Conservation (phyloP, 371 early-diverging fungal species). For the Mucor plumbeus region DNA sequence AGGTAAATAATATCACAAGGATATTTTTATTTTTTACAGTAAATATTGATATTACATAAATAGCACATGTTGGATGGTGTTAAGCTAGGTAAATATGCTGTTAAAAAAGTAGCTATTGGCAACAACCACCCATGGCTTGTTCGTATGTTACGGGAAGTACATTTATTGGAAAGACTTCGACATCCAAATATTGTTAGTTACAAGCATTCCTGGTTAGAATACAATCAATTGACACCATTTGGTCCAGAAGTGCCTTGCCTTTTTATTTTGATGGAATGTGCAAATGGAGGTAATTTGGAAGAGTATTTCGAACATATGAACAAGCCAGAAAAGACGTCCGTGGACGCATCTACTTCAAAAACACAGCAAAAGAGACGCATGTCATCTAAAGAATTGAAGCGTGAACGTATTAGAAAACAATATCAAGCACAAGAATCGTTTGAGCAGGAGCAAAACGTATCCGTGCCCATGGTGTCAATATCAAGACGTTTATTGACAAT, state of each 20-base stretch:
- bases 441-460: conserved; percentile 29
- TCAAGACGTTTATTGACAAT: conserved; percentile 60
- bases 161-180: conserved; percentile 83
- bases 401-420: conserved; percentile 45
- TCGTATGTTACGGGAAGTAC: conserved; percentile 93
- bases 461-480: not conserved
- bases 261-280: conserved; percentile 97
- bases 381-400: conserved; percentile 36
- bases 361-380: conserved; percentile 14
- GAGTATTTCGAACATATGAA: conserved; percentile 73
- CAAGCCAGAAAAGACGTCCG: not conserved
- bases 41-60: too few species aligned
- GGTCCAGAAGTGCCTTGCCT: conserved; percentile 92
- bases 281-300: conserved; percentile 96
- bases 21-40: too few species aligned
- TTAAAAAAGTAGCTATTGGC: conserved; percentile 93
- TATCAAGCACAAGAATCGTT: conserved; percentile 30
- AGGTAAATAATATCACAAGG: conserved; percentile 40
- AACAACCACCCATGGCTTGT: conserved; percentile 91
- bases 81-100: conserved; percentile 84
- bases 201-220: conserved; percentile 94
- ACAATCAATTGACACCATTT: conserved; percentile 78
- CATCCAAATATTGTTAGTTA: conserved; percentile 94
- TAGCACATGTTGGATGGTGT: conserved; percentile 85
- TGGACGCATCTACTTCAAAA: not conserved